phyloP scores from a whole-genome alignment of 2,329 filamentous ascomycete species.

The Paraphaeosphaeria minitans region DNA sequence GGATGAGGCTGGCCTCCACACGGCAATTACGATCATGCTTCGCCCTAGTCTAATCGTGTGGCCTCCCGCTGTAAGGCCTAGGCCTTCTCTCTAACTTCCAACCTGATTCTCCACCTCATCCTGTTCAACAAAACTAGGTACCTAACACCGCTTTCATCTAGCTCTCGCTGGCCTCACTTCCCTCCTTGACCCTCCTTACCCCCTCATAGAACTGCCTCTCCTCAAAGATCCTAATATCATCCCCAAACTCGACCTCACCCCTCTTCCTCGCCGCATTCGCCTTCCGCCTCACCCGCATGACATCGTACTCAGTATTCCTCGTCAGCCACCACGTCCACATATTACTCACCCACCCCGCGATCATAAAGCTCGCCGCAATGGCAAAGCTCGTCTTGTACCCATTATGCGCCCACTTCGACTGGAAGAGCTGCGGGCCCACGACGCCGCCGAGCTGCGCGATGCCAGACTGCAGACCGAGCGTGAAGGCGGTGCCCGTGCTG shows the following conservation, averaged over 20 bases:
- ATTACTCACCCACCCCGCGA: conserved; percentile 45
- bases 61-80: no score
- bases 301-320: conserved; percentile 49
- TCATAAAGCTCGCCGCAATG: conserved; percentile 46
- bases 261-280: conserved; percentile 24
- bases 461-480: conserved; percentile 51
- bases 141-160: no score
- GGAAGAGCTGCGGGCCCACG: conserved; percentile 53
- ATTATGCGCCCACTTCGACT: conserved; percentile 49
- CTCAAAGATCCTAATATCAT: conserved; percentile 26
- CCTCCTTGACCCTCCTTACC: conserved; percentile 9
- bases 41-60: no score
- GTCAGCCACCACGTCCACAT: conserved; percentile 52
- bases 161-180: background rate
- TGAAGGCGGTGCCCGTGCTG: conserved; percentile 53
- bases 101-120: no score
- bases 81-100: no score
- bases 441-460: conserved; percentile 55
- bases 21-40: no score
- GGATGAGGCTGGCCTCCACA: no score
- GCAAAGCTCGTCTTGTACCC: conserved; percentile 48
- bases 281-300: conserved; percentile 30
- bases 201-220: conserved; percentile 24
- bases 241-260: conserved; percentile 17
- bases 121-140: no score